These are phyloP conservation scores for Claviceps spartinae DNA, from an alignment of 2,329 filamentous ascomycete genomes.

Conservation along the genomic window DNA sequence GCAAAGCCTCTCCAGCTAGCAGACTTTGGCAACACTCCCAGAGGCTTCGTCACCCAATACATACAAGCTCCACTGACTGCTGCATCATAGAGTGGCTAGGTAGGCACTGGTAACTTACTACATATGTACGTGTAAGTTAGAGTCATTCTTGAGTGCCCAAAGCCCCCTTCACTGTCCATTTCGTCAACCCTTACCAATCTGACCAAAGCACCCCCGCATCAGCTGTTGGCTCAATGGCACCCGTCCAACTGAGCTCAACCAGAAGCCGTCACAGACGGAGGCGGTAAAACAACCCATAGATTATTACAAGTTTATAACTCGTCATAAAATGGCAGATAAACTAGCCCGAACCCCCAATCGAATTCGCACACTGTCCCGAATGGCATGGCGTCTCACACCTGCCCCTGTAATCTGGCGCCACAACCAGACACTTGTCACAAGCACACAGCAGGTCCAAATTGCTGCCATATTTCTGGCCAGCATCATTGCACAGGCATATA, in stretches of 20 bases:
- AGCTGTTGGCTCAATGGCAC: not conserved
- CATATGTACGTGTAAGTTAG: no score
- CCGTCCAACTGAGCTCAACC: not conserved
- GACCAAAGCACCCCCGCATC: not conserved
- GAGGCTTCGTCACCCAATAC: no score
- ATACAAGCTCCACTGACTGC: no score
- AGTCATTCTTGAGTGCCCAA: no score
- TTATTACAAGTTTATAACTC: no score
- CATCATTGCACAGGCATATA: slow-evolving; percentile 24
- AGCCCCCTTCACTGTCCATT: no score
- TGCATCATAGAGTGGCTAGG: no score
- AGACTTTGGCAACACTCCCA: no score
- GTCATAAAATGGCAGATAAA: no score
- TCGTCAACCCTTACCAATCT: not conserved
- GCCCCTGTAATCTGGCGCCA: slow-evolving; percentile 25
- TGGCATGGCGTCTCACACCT: slow-evolving; percentile 25
- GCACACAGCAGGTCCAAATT: slow-evolving; percentile 25
- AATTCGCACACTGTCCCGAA: slow-evolving; percentile 9
- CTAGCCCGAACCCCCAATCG: not conserved
- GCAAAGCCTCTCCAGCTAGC: no score
- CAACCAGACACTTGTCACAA: slow-evolving; percentile 25
- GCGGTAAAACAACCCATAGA: not conserved
- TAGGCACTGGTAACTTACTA: no score
- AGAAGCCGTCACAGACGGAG: not conserved
- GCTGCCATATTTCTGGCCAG: slow-evolving; percentile 19